Evolutionary conservation across 2,329 filamentous ascomycete genomes (phyloP).

Genomic region (Aciculosporium take): DNA sequence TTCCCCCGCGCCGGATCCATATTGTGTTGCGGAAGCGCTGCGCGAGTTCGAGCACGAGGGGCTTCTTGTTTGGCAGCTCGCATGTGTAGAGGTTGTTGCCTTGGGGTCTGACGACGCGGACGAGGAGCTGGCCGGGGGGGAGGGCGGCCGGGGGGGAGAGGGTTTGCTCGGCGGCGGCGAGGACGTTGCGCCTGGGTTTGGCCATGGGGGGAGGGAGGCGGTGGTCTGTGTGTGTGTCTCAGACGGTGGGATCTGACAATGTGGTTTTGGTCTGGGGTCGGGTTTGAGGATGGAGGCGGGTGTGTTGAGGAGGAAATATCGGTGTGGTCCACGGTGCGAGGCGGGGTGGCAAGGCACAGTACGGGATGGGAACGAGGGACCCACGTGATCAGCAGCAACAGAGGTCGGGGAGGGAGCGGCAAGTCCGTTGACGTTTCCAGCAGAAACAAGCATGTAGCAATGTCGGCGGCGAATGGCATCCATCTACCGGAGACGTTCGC

Average conservation of each 20-base stretch:
- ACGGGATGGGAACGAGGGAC: too few species aligned
- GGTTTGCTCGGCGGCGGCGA: slow-evolving; percentile 62
- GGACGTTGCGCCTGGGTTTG: slow-evolving; percentile 52
- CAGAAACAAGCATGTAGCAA: too few species aligned
- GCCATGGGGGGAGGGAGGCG: slow-evolving; percentile 15
- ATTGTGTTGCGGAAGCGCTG: slow-evolving; percentile 80
- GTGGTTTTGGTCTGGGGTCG: not conserved
- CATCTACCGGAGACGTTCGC: too few species aligned
- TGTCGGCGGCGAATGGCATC: too few species aligned
- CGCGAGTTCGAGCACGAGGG: slow-evolving; percentile 66
- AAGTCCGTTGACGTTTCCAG: too few species aligned
- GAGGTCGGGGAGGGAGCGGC: too few species aligned
- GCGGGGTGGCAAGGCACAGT: too few species aligned
- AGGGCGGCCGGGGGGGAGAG: slow-evolving; percentile 43
- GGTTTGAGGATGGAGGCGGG: too few species aligned
- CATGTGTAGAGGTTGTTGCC: slow-evolving; percentile 85
- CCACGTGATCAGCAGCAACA: too few species aligned
- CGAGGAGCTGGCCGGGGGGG: slow-evolving; percentile 52
- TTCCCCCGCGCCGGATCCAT: slow-evolving; percentile 83
- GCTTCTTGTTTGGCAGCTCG: slow-evolving; percentile 50
- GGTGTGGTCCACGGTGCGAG: too few species aligned
- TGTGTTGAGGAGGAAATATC: too few species aligned
- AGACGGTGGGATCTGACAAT: not conserved
- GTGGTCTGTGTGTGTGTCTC: too few species aligned
- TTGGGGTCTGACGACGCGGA: slow-evolving; percentile 64